These are phyloP conservation scores for Polyporus arcularius DNA, from an alignment of 768 basidiomycete species.

Conservation along the genomic window DNA sequence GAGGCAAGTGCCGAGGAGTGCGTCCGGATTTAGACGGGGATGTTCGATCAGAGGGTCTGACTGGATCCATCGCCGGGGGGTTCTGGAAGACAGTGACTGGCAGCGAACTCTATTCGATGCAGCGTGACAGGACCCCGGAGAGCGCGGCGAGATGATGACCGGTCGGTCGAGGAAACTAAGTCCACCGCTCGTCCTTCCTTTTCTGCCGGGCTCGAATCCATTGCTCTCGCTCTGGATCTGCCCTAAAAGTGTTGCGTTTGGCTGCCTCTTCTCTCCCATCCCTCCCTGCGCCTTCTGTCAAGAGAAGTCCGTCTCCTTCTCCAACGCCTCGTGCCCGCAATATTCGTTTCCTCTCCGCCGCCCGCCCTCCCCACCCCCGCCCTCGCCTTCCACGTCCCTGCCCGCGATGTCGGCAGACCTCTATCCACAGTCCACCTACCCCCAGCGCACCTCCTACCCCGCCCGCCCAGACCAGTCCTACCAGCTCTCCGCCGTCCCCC, in stretches of 20 bases:
- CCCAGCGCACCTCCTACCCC: slow-evolving; percentile 39
- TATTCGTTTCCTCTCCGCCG: slow-evolving; percentile 7
- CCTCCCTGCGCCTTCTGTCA: slow-evolving; percentile 11
- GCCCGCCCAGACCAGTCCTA: slow-evolving; percentile 31
- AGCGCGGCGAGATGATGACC: slow-evolving; percentile 14
- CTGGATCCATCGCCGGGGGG: slow-evolving; percentile 17
- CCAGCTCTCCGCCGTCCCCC: slow-evolving; percentile 22
- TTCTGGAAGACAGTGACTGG: slow-evolving; percentile 19
- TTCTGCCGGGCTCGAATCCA: slow-evolving; percentile 15
- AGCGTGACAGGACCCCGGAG: slow-evolving; percentile 18
- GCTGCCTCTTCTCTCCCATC: slow-evolving; percentile 13
- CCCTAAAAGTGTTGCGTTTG: slow-evolving; percentile 22
- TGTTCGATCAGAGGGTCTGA: slow-evolving; percentile 28
- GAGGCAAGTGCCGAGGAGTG: slow-evolving; percentile 21
- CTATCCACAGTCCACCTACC: slow-evolving; percentile 43
- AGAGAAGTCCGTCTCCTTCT: slow-evolving; percentile 19
- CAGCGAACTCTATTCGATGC: slow-evolving; percentile 21
- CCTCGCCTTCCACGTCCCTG: slow-evolving; percentile 4
- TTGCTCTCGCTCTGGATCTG: slow-evolving; percentile 14
- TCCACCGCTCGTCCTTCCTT: slow-evolving; percentile 22
- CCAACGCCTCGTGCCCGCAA: slow-evolving; percentile 21
- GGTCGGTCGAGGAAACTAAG: slow-evolving; percentile 22
- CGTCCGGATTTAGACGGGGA: slow-evolving; percentile 17
- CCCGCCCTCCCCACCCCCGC: background rate
- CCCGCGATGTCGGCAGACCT: slow-evolving; percentile 43